Evolutionary conservation across 371 early-diverging fungal species (phyloP).

Genomic region (Fennellomyces sp.): DNA sequence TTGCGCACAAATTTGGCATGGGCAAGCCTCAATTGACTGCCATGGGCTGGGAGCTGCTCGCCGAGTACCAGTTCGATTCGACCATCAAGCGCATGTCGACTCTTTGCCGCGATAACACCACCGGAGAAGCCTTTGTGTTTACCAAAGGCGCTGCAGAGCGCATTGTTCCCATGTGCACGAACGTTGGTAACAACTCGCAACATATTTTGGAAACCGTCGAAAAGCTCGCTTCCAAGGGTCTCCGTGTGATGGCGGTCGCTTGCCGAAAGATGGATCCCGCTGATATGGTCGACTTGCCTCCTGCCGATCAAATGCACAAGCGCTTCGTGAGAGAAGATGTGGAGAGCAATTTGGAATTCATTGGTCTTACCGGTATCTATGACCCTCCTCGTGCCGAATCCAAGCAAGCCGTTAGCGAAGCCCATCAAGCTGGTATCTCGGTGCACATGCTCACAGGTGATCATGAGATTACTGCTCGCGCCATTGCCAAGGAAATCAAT

Average conservation of each 20-base stretch:
- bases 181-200: conserved; percentile 17
- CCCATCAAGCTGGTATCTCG: conserved; percentile 88
- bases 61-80: conserved; percentile 75
- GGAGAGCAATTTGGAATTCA: conserved; percentile 73
- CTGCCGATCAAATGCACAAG: conserved; percentile 37
- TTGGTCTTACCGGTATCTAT: conserved; percentile 88
- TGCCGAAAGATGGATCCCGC: conserved; percentile 35
- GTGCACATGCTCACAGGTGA: conserved; percentile 96
- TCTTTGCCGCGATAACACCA: conserved; percentile 33
- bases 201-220: conserved; percentile 21
- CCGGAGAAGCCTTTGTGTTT: conserved; percentile 45
- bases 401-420: conserved; percentile 74
- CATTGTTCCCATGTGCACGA: conserved; percentile 26
- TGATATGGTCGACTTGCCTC: conserved; percentile 26
- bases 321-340: conserved; percentile 47
- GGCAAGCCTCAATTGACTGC: conserved; percentile 56
- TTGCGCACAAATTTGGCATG: conserved; percentile 67
- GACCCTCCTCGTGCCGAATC: conserved; percentile 87
- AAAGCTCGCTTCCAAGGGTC: conserved; percentile 31
- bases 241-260: conserved; percentile 63
- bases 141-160: conserved; percentile 72
- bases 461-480: conserved; percentile 85
- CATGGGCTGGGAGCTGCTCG: conserved; percentile 61
- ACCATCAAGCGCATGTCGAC: conserved; percentile 81
- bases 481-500: conserved; percentile 88